phyloP scores from a whole-genome alignment of 2,329 filamentous ascomycete genomes.

The Sclerotinia subarctica region DNA sequence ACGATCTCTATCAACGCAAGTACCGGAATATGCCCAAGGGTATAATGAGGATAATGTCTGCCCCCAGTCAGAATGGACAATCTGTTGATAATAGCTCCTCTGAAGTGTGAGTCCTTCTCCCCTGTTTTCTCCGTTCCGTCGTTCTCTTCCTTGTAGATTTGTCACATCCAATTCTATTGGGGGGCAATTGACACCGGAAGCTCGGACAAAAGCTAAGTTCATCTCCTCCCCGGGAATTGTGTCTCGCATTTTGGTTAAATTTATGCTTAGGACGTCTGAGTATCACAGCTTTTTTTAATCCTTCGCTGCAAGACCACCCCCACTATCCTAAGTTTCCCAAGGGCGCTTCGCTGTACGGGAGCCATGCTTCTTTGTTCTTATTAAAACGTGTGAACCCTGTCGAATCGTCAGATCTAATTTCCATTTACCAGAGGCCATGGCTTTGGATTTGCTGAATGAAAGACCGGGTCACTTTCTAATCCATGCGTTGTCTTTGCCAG shows the following conservation, averaged over 20 bases:
- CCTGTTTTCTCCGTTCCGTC: background rate
- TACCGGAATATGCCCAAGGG: background rate
- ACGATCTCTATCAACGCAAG: background rate
- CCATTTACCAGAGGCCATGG: constrained; percentile 24
- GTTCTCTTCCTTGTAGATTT: background rate
- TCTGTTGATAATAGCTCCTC: no score
- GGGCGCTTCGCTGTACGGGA: constrained; percentile 13
- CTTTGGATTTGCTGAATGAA: constrained; percentile 25
- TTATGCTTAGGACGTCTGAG: constrained; percentile 17
- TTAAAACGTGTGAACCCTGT: constrained; percentile 27
- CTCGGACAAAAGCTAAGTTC: constrained; percentile 12
- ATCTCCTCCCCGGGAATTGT: constrained; percentile 5
- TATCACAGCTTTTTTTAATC: constrained; percentile 19
- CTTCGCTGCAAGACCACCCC: constrained; percentile 17
- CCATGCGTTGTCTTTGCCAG: constrained; percentile 20
- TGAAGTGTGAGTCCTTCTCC: background rate
- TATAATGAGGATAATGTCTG: background rate
- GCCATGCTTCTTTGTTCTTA: background rate
- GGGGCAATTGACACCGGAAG: background rate
- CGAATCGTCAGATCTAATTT: constrained; percentile 29
- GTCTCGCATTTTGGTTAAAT: constrained; percentile 18
- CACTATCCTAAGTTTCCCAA: constrained; percentile 2
- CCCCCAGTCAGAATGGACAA: background rate
- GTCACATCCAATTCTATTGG: constrained; percentile 10
- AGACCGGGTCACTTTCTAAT: constrained; percentile 18